A percentile compares a stretch with the other conserved stretches of the same genome.
phyloP scores from a whole-genome alignment of 495 filamentous ascomycete species.

The Pyrenopolyporus hunteri region DNA sequence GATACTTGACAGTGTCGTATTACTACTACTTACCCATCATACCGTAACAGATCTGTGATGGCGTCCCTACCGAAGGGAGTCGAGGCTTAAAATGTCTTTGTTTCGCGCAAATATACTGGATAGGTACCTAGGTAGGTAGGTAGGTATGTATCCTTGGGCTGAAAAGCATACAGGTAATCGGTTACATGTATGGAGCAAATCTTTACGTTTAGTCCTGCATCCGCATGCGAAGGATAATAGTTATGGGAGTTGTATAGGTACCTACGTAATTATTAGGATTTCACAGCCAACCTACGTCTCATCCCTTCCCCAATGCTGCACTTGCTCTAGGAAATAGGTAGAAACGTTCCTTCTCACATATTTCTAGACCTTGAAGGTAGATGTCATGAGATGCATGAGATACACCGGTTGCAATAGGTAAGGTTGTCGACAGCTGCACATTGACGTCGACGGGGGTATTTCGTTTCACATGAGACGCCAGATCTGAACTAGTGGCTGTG shows the following conservation, averaged over 20 bases:
- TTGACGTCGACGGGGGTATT: conserved; percentile 33
- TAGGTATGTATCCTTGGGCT: conserved; percentile 7
- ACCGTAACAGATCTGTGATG: conserved; percentile 1
- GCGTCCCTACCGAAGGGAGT: neutral
- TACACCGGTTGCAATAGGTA: too few relatives aligned
- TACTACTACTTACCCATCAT: too few relatives aligned
- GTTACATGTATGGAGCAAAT: neutral
- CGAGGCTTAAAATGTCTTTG: conserved; percentile 6
- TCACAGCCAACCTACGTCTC: too few relatives aligned
- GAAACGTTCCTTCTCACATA: conserved; percentile 10
- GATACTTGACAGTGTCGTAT: too few relatives aligned
- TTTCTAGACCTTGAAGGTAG: neutral
- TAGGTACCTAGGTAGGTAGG: too few relatives aligned
- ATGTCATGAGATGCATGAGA: too few relatives aligned
- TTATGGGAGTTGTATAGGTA: neutral
- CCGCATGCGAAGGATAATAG: neutral
- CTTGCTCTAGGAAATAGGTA: neutral
- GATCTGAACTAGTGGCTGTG: neutral
- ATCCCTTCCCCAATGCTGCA: too few relatives aligned
- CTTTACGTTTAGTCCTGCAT: conserved; percentile 10
- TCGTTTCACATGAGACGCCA: conserved; percentile 8
- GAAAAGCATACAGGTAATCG: neutral
- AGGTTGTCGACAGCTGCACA: conserved; percentile 15
- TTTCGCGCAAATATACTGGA: too few relatives aligned
- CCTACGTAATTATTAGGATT: neutral